These are phyloP conservation scores for Cinnamomum micranthum DNA, from an alignment of 164 flowering plant species.

Conservation along the genomic window DNA sequence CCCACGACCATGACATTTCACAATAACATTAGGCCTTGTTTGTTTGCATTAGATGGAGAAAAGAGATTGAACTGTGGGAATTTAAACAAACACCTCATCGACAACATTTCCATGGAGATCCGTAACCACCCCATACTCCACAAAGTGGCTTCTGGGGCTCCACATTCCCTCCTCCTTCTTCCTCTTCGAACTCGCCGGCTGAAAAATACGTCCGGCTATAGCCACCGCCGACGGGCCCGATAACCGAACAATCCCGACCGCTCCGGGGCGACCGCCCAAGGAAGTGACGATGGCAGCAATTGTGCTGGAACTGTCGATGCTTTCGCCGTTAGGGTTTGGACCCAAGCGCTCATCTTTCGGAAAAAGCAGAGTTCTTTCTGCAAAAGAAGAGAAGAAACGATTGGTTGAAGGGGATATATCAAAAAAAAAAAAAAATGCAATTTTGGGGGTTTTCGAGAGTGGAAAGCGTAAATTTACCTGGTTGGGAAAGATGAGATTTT, in stretches of 20 bases:
- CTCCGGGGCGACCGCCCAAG: conserved; percentile 74
- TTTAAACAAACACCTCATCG: conserved; percentile 62
- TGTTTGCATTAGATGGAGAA: too few species aligned
- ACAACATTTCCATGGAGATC: conserved; percentile 61
- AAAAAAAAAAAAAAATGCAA: background rate
- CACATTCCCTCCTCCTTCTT: conserved; percentile 32
- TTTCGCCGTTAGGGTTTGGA: background rate
- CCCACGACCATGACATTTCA: background rate
- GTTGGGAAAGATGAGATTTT: conserved; percentile 14
- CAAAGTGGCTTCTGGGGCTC: conserved; percentile 80
- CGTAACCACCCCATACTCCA: conserved; percentile 78
- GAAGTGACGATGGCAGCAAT: conserved; percentile 96
- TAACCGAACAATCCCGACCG: conserved; percentile 85
- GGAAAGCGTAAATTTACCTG: conserved; percentile 6
- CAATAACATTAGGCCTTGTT: too few species aligned
- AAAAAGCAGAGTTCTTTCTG: conserved; percentile 30
- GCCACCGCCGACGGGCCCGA: conserved; percentile 80
- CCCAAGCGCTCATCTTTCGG: conserved; percentile 42
- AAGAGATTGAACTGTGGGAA: background rate
- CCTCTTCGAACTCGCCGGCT: conserved; percentile 37
- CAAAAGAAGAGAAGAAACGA: background rate
- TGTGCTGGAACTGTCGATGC: conserved; percentile 33
- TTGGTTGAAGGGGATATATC: too few species aligned
- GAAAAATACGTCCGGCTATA: conserved; percentile 55
- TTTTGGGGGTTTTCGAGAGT: background rate